Base-by-base conservation (phyloP, 805 yeast genomes). In the Candida maltosa region DNA sequence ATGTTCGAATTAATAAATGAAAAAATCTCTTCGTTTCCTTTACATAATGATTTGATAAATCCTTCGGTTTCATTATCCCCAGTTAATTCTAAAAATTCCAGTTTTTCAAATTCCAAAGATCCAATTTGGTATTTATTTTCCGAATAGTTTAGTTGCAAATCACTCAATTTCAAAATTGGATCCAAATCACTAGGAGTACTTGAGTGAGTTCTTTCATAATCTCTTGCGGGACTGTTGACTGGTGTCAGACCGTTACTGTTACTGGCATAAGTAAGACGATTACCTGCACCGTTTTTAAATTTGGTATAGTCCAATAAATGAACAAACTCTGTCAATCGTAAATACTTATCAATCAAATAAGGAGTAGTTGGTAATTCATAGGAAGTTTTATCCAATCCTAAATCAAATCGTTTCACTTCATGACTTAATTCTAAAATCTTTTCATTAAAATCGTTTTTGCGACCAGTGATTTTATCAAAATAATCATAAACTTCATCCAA, bases 281-380 rank as follows among this genome's bases (percentile, higher is more conserved):
- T 30, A 11, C 21, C 23, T 15, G 19, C 25, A 9, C 19, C 15
- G 15, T 29, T 35, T 16, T 23, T 6, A 19, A 23, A 27, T 30
- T 32, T 38, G 16, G 31, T 37, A 29, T 39, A 41, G 26, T 61
- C 64, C 28, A 81, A 48, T 24, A 79, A 52, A 34, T 69, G 67
- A 6, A 77, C 67, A 31, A 83, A 65, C 52, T 81, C 80, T 3
- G 79, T 76, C 35, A 80, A 65, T 40, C 83, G 62, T 34, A 78
- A 56, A 50, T 74, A 76, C 47, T 78, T 82, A 47, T 83, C 89
- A 40, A 82, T 80, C 30, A 82, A 60, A 47, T 69, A 82, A 0
- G 88, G 88, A 29, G 76, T 78, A 0, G 80, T 73, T 6, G 87
- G 89, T 20, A 80, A 58, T 43, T 82, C 87, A 33, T 61, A 73